Percentiles rank a stretch among this genome's conserved stretches.
Conservation (phyloP, 2,329 filamentous ascomycete genomes). For the Pyricularia pennisetigena region DNA sequence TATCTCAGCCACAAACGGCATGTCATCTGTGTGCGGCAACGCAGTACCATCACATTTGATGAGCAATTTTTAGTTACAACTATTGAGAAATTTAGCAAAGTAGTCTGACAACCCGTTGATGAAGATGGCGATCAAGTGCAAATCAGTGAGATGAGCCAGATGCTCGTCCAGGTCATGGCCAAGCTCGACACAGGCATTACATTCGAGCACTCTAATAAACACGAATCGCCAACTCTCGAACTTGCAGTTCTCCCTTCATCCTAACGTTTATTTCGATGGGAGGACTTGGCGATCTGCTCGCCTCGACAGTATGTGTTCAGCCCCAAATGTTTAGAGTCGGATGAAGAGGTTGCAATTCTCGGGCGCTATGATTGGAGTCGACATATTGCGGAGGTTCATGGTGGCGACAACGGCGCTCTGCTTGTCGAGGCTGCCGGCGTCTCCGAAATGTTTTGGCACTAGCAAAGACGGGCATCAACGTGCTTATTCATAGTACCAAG, state of each 20-base stretch:
- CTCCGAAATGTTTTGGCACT: slow-evolving; percentile 42
- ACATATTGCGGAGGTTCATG: neutral
- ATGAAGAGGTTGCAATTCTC: neutral
- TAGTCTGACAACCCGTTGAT: too few species aligned
- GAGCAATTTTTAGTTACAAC: too few species aligned
- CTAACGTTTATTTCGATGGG: neutral
- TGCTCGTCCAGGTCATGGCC: neutral
- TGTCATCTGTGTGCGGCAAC: too few species aligned
- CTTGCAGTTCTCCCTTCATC: neutral
- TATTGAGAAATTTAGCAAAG: too few species aligned
- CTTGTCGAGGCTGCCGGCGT: too few species aligned
- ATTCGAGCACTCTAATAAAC: neutral
- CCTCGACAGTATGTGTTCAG: neutral
- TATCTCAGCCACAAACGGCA: too few species aligned
- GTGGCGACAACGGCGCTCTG: neutral
- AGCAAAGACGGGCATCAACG: slow-evolving; percentile 55
- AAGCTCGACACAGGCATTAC: neutral
- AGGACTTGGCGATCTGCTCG: neutral
- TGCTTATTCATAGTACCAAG: slow-evolving; percentile 74
- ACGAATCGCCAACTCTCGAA: neutral
- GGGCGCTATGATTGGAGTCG: neutral
- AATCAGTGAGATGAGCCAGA: neutral
- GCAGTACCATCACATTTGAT: too few species aligned
- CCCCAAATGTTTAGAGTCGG: neutral
- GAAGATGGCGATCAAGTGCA: neutral